Evolutionary conservation across 768 basidiomycete genomes (phyloP).

Genomic region (Tricholoma flavovirens): DNA sequence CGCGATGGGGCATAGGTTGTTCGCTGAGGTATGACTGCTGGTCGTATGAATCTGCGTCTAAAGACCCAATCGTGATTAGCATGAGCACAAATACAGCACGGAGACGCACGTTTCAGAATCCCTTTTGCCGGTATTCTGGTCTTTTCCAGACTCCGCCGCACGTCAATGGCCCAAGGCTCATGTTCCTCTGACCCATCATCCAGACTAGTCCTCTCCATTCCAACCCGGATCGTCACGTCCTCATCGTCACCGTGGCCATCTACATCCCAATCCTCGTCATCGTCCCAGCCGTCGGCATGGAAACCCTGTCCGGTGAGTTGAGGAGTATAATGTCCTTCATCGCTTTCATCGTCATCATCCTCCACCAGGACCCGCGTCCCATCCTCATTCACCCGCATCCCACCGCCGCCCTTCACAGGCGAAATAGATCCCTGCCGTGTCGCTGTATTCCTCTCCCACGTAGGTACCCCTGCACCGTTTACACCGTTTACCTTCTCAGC

Average conservation of each 20-base stretch:
- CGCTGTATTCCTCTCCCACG: conserved; percentile 83
- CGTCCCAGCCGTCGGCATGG: conserved; percentile 67
- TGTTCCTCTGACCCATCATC: conserved; percentile 46
- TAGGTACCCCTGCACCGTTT: conserved; percentile 41
- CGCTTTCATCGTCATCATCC: conserved; percentile 63
- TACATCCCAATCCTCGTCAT: conserved; percentile 74
- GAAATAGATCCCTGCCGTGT: conserved; percentile 46
- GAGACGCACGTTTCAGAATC: conserved; percentile 79
- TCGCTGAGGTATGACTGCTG: conserved; percentile 54
- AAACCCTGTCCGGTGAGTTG: conserved; percentile 34
- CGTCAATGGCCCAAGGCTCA: conserved; percentile 72
- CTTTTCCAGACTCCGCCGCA: conserved; percentile 70
- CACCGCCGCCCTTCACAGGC: conserved; percentile 35
- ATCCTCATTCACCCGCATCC: conserved; percentile 52
- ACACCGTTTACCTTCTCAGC: conserved; percentile 27
- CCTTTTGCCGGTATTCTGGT: conserved; percentile 65
- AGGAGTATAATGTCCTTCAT: conserved; percentile 42
- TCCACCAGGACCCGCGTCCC: conserved; percentile 61
- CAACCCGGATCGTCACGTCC: conserved; percentile 67
- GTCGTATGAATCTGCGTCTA: conserved; percentile 66
- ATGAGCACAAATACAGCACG: conserved; percentile 1
- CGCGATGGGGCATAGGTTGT: conserved; percentile 42
- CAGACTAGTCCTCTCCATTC: conserved; percentile 43
- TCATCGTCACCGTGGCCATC: conserved; percentile 57
- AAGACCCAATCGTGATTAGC: conserved; percentile 1